Base-by-base conservation (phyloP, 2,329 filamentous ascomycete genomes). In the Ophiostoma triangulosporum region DNA sequence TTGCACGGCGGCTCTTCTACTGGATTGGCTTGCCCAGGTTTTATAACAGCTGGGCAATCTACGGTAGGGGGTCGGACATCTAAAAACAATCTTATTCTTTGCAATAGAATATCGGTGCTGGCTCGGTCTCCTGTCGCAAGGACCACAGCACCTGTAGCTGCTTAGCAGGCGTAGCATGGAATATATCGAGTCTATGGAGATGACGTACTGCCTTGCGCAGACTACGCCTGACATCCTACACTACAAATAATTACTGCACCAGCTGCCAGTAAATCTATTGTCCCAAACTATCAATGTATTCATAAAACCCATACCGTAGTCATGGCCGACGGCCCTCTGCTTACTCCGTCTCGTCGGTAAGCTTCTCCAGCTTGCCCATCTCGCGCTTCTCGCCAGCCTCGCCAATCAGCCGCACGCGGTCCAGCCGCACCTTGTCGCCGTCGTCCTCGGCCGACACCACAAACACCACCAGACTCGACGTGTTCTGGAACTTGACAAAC, bases 401-500 rank as follows among this genome's bases (percentile, higher is more conserved):
- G 29, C 93, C 93, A 64, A 97, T 83, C 53, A 97, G 73, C 61
- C 81, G 76, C 59, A 93, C 69, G 51, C 87, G 76, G 68, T 93
- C 87, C 50, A 98, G 68, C 54, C 93, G 82, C 55, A 93, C 84
- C 73, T 87, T 90, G 65, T 97, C 90, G 43, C 83, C 80, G 51
- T 88, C 84, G 17, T 83, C 83, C 53, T 91, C 86, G 2, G 89
- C 90, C 65, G 94, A 84, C 52, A 86, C 86, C 32, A 98, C 83
- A 66, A 96, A 98, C 11, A 98, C 62, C 17, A 95, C 84, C 62
- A 98, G 65, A 57, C 83, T 93, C 56, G 81, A 85, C 52, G 96
- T 86, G 64, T 89, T 94, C 71, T 97, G 93, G 74, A 97, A 98
- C 72, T 96, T 96, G 69, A 98, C 93, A 64, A 91, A 96, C 14